Evolutionary conservation across 2,329 filamentous ascomycete species (phyloP).

Genomic region (Macroventuria anomochaeta): DNA sequence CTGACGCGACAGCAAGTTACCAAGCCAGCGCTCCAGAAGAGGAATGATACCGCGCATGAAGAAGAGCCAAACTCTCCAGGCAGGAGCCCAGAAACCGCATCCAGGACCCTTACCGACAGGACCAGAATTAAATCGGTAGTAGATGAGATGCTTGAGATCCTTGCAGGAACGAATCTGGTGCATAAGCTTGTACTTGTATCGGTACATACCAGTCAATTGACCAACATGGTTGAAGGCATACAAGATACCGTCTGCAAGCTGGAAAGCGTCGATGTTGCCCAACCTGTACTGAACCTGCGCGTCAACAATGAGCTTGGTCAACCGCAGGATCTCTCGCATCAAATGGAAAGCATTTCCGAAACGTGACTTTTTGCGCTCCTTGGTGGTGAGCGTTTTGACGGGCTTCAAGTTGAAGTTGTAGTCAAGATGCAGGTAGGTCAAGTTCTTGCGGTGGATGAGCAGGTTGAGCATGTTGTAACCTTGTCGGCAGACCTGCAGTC

Average conservation of each 20-base stretch:
- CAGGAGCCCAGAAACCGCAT: slow-evolving; percentile 98
- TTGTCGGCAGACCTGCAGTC: slow-evolving; percentile 95
- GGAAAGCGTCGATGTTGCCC: slow-evolving; percentile 98
- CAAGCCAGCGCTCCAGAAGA: slow-evolving; percentile 93
- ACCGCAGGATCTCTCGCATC: slow-evolving; percentile 94
- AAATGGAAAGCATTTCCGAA: slow-evolving; percentile 99
- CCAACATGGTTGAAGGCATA: slow-evolving; percentile 99
- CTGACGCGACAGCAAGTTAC: slow-evolving; percentile 93
- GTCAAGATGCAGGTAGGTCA: slow-evolving; percentile 97
- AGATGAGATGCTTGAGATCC: slow-evolving; percentile 98
- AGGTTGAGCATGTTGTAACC: slow-evolving; percentile 99
- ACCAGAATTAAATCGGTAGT: slow-evolving; percentile 97
- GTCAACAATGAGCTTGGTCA: slow-evolving; percentile 98
- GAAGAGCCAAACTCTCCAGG: slow-evolving; percentile 98
- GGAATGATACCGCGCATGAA: slow-evolving; percentile 99
- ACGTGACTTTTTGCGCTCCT: slow-evolving; percentile 98
- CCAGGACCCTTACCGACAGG: slow-evolving; percentile 97
- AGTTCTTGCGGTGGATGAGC: slow-evolving; percentile 95
- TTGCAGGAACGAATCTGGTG: slow-evolving; percentile 99
- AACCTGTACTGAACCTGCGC: slow-evolving; percentile 97
- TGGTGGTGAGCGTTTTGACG: slow-evolving; percentile 97
- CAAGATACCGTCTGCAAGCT: slow-evolving; percentile 96
- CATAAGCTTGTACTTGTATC: slow-evolving; percentile 99
- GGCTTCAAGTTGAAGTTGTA: slow-evolving; percentile 99
- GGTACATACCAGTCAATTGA: slow-evolving; percentile 98